A percentile compares a stretch with the other conserved stretches of the same genome.
Evolutionary conservation across 306 rosid genomes (phyloP).

Genomic region (Sindora glabra): DNA sequence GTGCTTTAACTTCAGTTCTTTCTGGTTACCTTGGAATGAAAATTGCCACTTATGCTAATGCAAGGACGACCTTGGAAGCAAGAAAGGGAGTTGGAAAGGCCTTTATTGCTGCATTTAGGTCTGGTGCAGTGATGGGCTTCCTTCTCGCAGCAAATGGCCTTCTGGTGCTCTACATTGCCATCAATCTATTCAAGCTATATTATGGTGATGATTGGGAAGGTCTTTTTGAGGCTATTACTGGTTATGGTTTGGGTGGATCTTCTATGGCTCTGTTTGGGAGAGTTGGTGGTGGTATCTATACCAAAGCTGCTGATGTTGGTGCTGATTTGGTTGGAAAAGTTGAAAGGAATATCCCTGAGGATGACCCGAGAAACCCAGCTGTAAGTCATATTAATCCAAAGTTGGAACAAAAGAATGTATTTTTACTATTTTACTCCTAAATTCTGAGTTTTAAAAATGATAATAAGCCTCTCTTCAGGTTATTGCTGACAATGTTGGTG

Average conservation of each 20-base stretch:
- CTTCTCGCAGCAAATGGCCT: conserved; percentile 85
- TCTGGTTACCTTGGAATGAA: conserved; percentile 84
- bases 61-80: conserved; percentile 79
- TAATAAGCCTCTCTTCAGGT: conserved; percentile 33
- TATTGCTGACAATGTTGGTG: conserved; percentile 85
- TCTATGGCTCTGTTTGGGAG: conserved; percentile 79
- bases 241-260: conserved; percentile 84
- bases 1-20: conserved; percentile 57
- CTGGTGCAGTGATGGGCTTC: conserved; percentile 83
- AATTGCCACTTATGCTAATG: conserved; percentile 78
- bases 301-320: conserved; percentile 88
- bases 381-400: conserved; percentile 49
- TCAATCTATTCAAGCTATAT: conserved; percentile 60
- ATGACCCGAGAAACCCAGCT: conserved; percentile 86
- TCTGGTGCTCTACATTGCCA: conserved; percentile 60
- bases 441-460: not conserved
- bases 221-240: conserved; percentile 77
- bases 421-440: no score
- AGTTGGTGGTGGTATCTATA: conserved; percentile 78
- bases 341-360: conserved; percentile 76
- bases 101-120: conserved; percentile 63
- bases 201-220: conserved; percentile 90
- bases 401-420: no score
- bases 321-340: conserved; percentile 78
- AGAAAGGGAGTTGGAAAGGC: conserved; percentile 85